Base-by-base conservation (phyloP, 2,329 filamentous ascomycete species). In the Paraconiothyrium sp. region DNA sequence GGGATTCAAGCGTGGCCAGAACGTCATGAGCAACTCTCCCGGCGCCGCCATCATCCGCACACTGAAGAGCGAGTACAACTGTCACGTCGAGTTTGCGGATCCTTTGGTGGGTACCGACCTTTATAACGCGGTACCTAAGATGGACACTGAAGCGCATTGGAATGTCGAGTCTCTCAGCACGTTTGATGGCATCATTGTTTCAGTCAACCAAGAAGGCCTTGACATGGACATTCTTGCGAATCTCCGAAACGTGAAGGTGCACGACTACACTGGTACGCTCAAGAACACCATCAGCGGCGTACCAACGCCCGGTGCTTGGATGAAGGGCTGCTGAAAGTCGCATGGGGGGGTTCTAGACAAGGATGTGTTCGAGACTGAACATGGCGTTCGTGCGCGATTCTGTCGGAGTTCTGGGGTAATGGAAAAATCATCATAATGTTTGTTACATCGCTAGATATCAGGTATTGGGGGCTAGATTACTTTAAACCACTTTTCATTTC, bases 1-100 rank as follows among this genome's bases (percentile, higher is more conserved):
- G 35, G 84, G 83, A 4, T 85, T 85, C 75, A 85, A 85, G 70
- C 72, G 76, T 8, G 83, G 83, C 3, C 83, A 85, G 65, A 78
- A 79, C 0, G 78, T 81, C 44, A 70, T 85, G 11, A 80, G 78
- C 61, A 84, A 84, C 66, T 84, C 83, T 0, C 83, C 84, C 0
- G 82, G 82, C 1, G 71, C 84, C 50, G 80, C 80, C 54, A 68
- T 84, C 6, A 77, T 80, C 34, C 79, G 76, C 60, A 60, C 55
- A 14, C 52, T 68, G 27, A 78, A 68, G 44, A 71, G 83, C 2
- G 68, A 76, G 2, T 65, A 75, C 54, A 73, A 76, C 60, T 76
- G 80, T 22, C 68, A 82, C 16, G 80, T 85, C 39, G 62, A 70
- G 44, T 84, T 81, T 77, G 78, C 76, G 9, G 82, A 84, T 62